A percentile compares a stretch with the other conserved stretches of the same genome.
Evolutionary conservation across 805 yeast genomes (phyloP).

Genomic region (Pachysolen tannophilus): DNA sequence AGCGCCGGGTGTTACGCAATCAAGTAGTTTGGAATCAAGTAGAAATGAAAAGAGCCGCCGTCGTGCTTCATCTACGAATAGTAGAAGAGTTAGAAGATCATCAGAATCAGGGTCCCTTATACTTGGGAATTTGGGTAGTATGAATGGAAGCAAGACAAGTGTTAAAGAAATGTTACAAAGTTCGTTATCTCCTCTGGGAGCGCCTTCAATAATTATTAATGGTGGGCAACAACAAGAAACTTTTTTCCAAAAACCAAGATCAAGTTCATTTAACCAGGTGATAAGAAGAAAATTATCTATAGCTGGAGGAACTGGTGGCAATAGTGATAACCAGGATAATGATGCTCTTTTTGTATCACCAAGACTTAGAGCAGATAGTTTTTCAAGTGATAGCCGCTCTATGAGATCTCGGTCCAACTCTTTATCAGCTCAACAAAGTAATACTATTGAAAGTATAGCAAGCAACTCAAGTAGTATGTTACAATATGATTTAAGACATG

Average conservation of each 20-base stretch:
- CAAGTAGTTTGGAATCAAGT: conserved; percentile 2
- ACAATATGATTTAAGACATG: too few relatives aligned
- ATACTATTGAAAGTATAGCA: too few relatives aligned
- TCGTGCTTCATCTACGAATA: neutral
- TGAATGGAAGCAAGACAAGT: neutral
- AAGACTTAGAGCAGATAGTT: conserved; percentile 7
- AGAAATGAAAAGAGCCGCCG: too few relatives aligned
- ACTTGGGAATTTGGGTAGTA: neutral
- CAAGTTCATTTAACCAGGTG: conserved; percentile 7
- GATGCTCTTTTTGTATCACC: conserved; percentile 3
- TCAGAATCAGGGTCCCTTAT: neutral
- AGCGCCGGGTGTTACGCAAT: neutral
- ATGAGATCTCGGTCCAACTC: neutral
- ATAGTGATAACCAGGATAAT: conserved; percentile 1
- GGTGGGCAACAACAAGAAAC: neutral
- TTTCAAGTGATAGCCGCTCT: conserved; percentile 1
- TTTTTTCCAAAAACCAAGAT: conserved; percentile 3
- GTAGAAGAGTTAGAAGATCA: neutral
- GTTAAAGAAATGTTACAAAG: conserved; percentile 8
- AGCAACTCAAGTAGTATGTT: too few relatives aligned
- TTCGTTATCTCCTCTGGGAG: conserved; percentile 3
- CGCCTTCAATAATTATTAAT: conserved; percentile 5
- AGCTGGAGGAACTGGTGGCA: neutral
- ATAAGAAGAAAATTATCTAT: conserved; percentile 1
- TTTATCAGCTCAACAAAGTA: too few relatives aligned